Evolutionary conservation across 345 rosid genomes (phyloP), one percentile per base, ranked within the genome.

Genomic region (Pistacia atlantica): DNA sequence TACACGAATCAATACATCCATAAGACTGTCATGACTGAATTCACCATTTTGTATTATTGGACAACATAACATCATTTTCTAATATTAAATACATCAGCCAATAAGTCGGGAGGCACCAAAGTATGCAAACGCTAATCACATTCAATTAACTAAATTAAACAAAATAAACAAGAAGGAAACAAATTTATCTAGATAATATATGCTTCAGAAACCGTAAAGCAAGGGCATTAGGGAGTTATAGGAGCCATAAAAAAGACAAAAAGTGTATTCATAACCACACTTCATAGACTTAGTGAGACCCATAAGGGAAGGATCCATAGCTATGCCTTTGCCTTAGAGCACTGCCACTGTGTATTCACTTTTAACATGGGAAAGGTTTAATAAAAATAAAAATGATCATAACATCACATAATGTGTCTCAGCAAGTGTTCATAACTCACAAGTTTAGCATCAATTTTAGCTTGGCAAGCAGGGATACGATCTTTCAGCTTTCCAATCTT

Each of bases 391-490:
- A 61, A 73, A 22, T 25, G 48, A 17, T 25, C 4, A 60, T 6
- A 18, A 49, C 31, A 46, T 16, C 18, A 11, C 8, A 59, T n/a
- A 35, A 37, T 7, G 13, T 37, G 54, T 37, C 38, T 51, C 48
- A 35, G 25, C 51, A 51, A 79, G 77, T 83, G 65, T 69, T 73
- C 72, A 60, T 69, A 56, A 87, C 95, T 89, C 86, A 95, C 99
- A 14, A 75, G 73, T 80, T 84, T 87, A 82, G 78, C 76, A 73
- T 96, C 97, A 79, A 96, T 92, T 88, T 85, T 93, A 85, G 91
- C 92, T 86, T 93, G 99, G 83, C 99, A 96, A 69, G 84, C 83
- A 67, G 99, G 97, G 78, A 90, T 83, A 22, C 99, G 98, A 45
- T 83, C 86, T 80, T 90, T 93, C 38, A 96, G 89, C 83, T 83